Percentiles rank a stretch among this genome's conserved stretches.
These are phyloP conservation scores for Gossypium thurberi DNA, from an alignment of 345 rosid genomes.

Conservation along the genomic window DNA sequence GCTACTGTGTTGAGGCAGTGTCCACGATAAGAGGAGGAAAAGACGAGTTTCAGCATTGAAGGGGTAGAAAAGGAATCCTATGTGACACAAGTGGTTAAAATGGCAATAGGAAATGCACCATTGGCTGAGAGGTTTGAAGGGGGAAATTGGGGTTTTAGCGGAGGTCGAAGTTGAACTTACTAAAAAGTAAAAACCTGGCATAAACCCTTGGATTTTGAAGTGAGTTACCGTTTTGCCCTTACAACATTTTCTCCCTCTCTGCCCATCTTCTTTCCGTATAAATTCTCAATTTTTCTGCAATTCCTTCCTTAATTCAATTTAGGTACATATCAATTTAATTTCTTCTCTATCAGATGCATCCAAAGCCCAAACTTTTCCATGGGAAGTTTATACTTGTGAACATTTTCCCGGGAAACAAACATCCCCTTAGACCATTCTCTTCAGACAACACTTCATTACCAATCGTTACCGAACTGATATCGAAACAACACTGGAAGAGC, in stretches of 20 bases:
- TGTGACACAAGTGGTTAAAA: slow-evolving; percentile 18
- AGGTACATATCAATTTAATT: no score
- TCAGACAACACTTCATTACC: slow-evolving; percentile 3
- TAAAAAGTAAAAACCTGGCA: slow-evolving; percentile 35
- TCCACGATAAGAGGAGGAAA: slow-evolving; percentile 35
- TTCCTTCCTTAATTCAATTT: not conserved
- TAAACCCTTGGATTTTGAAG: slow-evolving; percentile 38
- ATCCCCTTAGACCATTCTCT: not conserved
- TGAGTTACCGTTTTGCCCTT: slow-evolving; percentile 18
- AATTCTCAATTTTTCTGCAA: not conserved
- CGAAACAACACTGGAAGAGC: slow-evolving; percentile 59
- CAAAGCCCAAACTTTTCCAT: not conserved
- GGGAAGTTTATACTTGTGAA: slow-evolving; percentile 1
- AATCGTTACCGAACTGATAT: slow-evolving; percentile 34
- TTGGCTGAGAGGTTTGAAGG: slow-evolving; percentile 8
- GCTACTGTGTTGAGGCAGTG: slow-evolving; percentile 22
- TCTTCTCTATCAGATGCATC: not conserved
- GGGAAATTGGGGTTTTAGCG: slow-evolving; percentile 16
- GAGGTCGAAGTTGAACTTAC: slow-evolving; percentile 18
- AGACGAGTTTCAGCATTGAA: slow-evolving; percentile 55
- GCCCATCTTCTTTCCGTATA: no score
- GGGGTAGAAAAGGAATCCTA: slow-evolving; percentile 6
- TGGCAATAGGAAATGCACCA: slow-evolving; percentile 18
- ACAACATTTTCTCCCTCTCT: no score
- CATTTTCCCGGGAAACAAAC: not conserved